Conservation (phyloP, 202 grass and related monocot genomes). For the Bolboschoenoplectus hybrid region DNA sequence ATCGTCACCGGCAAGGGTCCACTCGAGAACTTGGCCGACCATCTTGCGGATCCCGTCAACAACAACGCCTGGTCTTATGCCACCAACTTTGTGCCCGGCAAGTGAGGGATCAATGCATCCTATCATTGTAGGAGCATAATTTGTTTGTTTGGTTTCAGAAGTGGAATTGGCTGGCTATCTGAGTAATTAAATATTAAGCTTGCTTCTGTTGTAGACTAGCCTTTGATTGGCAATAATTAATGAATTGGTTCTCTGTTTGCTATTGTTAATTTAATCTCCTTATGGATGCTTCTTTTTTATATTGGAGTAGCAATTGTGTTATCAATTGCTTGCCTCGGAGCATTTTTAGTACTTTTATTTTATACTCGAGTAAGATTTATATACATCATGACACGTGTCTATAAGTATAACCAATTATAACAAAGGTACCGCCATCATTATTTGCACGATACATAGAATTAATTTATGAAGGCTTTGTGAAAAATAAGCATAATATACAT, state of each 20-base stretch:
- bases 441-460: no score
- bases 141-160: constrained; percentile 23
- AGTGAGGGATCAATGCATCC: constrained; percentile 27
- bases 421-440: no score
- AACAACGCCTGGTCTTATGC: constrained; percentile 71
- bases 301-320: no score
- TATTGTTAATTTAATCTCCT: not conserved
- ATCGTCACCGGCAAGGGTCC: constrained; percentile 58
- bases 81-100: constrained; percentile 49
- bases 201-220: constrained; percentile 36
- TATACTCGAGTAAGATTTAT: no score
- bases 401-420: no score
- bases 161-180: not conserved
- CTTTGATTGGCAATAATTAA: constrained; percentile 21
- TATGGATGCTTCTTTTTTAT: not conserved
- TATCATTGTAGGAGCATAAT: not conserved
- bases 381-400: no score
- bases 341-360: no score
- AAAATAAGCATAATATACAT: no score
- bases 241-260: constrained; percentile 30
- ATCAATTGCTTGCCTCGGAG: no score
- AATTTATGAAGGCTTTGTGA: no score
- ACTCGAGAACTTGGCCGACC: constrained; percentile 64
- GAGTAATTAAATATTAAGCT: not conserved
- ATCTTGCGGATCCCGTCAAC: constrained; percentile 63